Evolutionary conservation across 148 eudicot genomes (phyloP).

Genomic region (Persicaria tinctoria): DNA sequence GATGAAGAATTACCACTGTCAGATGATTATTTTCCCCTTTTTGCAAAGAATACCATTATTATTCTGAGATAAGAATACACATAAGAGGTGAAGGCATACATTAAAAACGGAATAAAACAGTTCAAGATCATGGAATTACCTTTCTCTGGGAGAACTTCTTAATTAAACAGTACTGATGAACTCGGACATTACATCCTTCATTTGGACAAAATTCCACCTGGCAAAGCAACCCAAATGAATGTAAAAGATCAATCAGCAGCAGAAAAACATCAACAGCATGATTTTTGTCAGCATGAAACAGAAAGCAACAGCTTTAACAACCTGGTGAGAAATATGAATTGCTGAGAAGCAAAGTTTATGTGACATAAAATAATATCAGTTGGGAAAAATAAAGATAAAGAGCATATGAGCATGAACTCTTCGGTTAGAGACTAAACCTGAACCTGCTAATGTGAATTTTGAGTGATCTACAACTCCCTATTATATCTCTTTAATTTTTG

Average conservation of each 20-base stretch:
- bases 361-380: background rate
- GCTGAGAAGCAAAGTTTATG: background rate
- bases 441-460: background rate
- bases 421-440: background rate
- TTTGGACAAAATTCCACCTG: slow-evolving; percentile 76
- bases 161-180: slow-evolving; percentile 67
- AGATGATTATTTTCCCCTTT: background rate
- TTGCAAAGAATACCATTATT: background rate
- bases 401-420: background rate
- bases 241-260: slow-evolving; percentile 12
- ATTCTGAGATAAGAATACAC: background rate
- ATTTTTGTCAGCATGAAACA: background rate
- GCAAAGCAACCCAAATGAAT: slow-evolving; percentile 7
- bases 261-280: background rate
- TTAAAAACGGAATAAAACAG: background rate
- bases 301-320: background rate
- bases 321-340: background rate
- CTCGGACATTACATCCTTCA: slow-evolving; percentile 60
- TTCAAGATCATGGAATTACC: slow-evolving; percentile 23
- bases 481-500: background rate
- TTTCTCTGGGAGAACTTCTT: slow-evolving; percentile 67
- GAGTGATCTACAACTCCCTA: background rate
- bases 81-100: background rate
- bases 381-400: background rate
- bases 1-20: background rate